Conservation (phyloP, 2,329 filamentous ascomycete species). For the Verruconis gallopava region DNA sequence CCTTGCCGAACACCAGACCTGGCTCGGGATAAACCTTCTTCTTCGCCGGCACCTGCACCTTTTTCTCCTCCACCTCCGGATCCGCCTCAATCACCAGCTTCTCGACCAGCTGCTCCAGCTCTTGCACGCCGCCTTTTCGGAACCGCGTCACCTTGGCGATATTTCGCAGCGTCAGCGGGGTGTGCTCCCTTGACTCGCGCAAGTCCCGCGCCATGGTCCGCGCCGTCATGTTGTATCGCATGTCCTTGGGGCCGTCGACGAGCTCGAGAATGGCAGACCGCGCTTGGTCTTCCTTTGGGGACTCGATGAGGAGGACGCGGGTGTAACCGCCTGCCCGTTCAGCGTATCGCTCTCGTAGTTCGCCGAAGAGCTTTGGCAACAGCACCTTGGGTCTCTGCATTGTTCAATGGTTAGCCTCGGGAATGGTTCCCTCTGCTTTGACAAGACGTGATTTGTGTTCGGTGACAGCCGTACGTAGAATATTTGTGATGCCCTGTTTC, state of each 20-base stretch:
- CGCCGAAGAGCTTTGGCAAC: slow-evolving; percentile 78
- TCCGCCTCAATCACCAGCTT: slow-evolving; percentile 25
- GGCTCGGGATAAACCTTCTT: slow-evolving; percentile 8
- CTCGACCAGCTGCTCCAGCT: slow-evolving; percentile 49
- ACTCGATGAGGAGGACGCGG: slow-evolving; percentile 82
- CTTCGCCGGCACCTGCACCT: slow-evolving; percentile 14
- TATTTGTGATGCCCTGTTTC: slow-evolving; percentile 61
- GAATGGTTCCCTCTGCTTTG: not conserved
- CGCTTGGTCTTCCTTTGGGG: slow-evolving; percentile 76
- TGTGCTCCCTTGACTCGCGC: slow-evolving; percentile 19
- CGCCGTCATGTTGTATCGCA: slow-evolving; percentile 89
- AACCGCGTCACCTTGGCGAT: slow-evolving; percentile 71
- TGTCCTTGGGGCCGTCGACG: slow-evolving; percentile 86
- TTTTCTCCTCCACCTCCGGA: slow-evolving; percentile 21
- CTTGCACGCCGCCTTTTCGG: slow-evolving; percentile 51
- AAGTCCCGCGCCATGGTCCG: slow-evolving; percentile 58
- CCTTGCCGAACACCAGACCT: not conserved
- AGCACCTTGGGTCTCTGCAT: slow-evolving; percentile 52
- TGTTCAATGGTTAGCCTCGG: not conserved
- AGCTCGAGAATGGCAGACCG: slow-evolving; percentile 84
- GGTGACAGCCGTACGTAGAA: slow-evolving; percentile 57
- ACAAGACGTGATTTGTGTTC: not conserved
- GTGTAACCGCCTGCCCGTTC: slow-evolving; percentile 83
- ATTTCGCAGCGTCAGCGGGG: slow-evolving; percentile 60
- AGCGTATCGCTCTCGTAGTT: slow-evolving; percentile 66